Evolutionary conservation across 1,284 basidiomycete species (phyloP), one percentile per base, ranked within the genome.

Genomic region (Sphaerobolus stellatus): DNA sequence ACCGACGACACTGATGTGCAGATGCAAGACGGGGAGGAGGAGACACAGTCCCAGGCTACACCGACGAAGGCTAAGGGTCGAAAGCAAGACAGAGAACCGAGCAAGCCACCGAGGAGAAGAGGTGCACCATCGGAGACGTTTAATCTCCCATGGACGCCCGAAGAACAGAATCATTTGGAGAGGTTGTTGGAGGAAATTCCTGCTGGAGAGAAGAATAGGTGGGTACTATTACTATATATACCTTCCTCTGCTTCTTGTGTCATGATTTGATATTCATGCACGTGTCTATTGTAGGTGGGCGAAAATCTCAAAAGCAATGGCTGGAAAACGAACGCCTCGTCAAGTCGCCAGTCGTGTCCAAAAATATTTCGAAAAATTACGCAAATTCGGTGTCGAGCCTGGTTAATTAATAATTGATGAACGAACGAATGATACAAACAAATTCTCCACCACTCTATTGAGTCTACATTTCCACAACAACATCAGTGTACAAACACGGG

Each of bases 311-410:
- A 73, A 77, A 48, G 88, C 86, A 20, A 91, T 91, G 89, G 75
- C 82, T 54, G 88, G 88, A 2, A 73, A 74, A 47, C 73, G 88
- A 51, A 90, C 88, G 3, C 82, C 89, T 7, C 73, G 88, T 56
- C 89, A 91, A 69, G 89, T 91, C n/a, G 87, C 88, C 25, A 90
- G 86, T 70, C 79, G 89, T 20, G 89, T 91, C 49, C 89, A 91
- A 63, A 91, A 91, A 69, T 91, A 90, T 68, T 86, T 88, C 66
- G 86, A 88, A 65, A 91, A 90, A 72, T 67, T 91, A 67, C 89
- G 85, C 68, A 78, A 80, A 61, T 89, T 83, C 66, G 88, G 88
- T 28, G 64, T 81, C 18, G 70, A 74, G 27, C 63, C 57, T 16
- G 56, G 55, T 46, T 55, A 41, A 41, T 28, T 36, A 38, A n/a